A percentile compares a stretch with the other conserved stretches of the same genome.
These are phyloP conservation scores for Talaromyces albobiverticillius DNA, from an alignment of 2,329 filamentous ascomycete genomes.

Conservation along the genomic window DNA sequence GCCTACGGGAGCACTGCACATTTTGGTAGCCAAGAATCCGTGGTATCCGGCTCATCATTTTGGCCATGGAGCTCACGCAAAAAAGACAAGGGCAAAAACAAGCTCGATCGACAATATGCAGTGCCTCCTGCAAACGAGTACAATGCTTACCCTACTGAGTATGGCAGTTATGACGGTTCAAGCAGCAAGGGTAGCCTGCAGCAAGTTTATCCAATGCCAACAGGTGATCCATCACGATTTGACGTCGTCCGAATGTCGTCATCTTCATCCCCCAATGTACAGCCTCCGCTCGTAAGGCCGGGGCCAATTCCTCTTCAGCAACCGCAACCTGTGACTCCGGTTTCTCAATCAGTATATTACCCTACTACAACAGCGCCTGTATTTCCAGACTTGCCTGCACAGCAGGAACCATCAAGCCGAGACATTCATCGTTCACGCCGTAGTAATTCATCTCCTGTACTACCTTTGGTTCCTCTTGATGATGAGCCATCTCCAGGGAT, in stretches of 20 bases:
- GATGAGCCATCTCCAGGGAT: constrained; percentile 20
- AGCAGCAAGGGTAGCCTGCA: constrained; percentile 49
- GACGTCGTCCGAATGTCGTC: constrained; percentile 48
- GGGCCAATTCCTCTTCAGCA: constrained; percentile 73
- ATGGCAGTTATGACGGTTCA: constrained; percentile 20
- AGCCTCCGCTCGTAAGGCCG: constrained; percentile 45
- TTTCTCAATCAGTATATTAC: constrained; percentile 66
- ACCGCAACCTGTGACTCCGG: constrained; percentile 73
- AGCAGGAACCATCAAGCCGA: neutral
- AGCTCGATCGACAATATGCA: neutral
- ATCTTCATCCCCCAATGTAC: constrained; percentile 19
- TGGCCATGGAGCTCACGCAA: constrained; percentile 62
- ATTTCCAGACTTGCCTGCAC: constrained; percentile 32
- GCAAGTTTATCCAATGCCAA: constrained; percentile 64
- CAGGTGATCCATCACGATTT: constrained; percentile 62
- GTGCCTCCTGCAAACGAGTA: constrained; percentile 1
- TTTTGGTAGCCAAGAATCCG: constrained; percentile 50
- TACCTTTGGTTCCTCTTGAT: constrained; percentile 30
- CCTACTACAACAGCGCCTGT: constrained; percentile 41
- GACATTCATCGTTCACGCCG: constrained; percentile 29
- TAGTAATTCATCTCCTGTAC: constrained; percentile 47
- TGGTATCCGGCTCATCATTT: constrained; percentile 52
- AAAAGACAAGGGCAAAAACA: constrained; percentile 38
- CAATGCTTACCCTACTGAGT: constrained; percentile 1
- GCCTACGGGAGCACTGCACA: constrained; percentile 56